Evolutionary conservation across 148 eudicot species (phyloP).

Genomic region (Cornus florida): DNA sequence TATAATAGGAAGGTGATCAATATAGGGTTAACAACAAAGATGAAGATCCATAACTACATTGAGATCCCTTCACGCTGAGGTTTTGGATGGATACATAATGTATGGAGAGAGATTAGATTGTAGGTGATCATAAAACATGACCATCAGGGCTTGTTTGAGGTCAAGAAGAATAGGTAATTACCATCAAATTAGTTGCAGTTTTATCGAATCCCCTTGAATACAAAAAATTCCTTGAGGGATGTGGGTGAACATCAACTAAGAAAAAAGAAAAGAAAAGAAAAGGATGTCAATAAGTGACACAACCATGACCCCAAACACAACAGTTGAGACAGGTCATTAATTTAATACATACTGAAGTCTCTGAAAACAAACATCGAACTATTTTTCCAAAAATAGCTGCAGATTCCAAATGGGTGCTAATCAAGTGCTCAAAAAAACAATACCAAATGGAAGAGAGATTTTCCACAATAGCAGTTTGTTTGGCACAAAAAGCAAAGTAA

Average conservation of each 20-base stretch:
- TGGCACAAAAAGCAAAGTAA: slow-evolving; percentile 1
- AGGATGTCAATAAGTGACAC: no score
- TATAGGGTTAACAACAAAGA: background rate
- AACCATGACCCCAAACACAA: no score
- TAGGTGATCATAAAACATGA: background rate
- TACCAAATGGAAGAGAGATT: slow-evolving; percentile 9
- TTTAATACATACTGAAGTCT: background rate
- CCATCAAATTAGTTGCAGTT: no score
- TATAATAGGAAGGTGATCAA: background rate
- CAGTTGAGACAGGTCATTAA: background rate
- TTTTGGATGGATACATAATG: background rate
- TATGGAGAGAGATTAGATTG: background rate
- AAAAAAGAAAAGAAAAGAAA: no score
- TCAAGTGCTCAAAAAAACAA: background rate
- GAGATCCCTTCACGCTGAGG: background rate
- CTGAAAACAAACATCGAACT: background rate
- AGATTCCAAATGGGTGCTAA: slow-evolving; percentile 4
- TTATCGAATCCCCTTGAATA: background rate
- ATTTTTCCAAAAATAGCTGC: slow-evolving; percentile 2
- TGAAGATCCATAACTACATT: background rate
- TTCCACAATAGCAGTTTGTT: slow-evolving; percentile 10
- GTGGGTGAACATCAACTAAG: no score
- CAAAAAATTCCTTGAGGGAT: no score
- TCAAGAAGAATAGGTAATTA: no score
- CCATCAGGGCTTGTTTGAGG: background rate